Conservation (phyloP, 2,329 filamentous ascomycete genomes). For the Fusarium pseudonygamai region DNA sequence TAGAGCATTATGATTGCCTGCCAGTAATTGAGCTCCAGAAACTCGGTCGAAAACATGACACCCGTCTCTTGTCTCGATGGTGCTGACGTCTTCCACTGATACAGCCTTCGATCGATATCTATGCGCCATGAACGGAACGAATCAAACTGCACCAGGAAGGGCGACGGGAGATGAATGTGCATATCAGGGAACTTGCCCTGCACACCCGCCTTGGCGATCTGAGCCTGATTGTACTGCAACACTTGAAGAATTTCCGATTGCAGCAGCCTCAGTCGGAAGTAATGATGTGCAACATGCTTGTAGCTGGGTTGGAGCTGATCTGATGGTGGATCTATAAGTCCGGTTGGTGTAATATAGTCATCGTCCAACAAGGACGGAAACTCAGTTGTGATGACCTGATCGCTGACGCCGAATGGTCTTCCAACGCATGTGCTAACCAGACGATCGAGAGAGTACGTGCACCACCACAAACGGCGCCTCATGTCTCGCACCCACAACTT, state of each 20-base stretch:
- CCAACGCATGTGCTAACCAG: constrained; percentile 95
- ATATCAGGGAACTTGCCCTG: constrained; percentile 78
- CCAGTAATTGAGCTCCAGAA: constrained; percentile 97
- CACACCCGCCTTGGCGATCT: constrained; percentile 74
- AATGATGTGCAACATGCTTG: constrained; percentile 91
- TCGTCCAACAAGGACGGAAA: constrained; percentile 92
- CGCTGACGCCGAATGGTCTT: constrained; percentile 92
- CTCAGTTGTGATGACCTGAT: constrained; percentile 94
- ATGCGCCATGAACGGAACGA: constrained; percentile 89
- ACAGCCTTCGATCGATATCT: constrained; percentile 84
- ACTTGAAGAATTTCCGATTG: constrained; percentile 97
- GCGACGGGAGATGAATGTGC: constrained; percentile 81
- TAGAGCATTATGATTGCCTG: constrained; percentile 97
- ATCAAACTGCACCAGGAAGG: constrained; percentile 84
- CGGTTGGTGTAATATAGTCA: constrained; percentile 82
- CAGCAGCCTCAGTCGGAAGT: constrained; percentile 85
- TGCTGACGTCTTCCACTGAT: constrained; percentile 86
- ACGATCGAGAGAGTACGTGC: constrained; percentile 93
- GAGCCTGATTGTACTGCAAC: constrained; percentile 88
- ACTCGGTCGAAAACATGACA: constrained; percentile 88
- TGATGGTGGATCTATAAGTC: constrained; percentile 70
- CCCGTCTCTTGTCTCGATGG: constrained; percentile 82
- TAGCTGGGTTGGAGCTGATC: constrained; percentile 77
- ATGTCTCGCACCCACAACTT: constrained; percentile 88
- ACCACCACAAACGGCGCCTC: constrained; percentile 92